Conservation (phyloP, 768 basidiomycete species). For the Trametes meyenii region DNA sequence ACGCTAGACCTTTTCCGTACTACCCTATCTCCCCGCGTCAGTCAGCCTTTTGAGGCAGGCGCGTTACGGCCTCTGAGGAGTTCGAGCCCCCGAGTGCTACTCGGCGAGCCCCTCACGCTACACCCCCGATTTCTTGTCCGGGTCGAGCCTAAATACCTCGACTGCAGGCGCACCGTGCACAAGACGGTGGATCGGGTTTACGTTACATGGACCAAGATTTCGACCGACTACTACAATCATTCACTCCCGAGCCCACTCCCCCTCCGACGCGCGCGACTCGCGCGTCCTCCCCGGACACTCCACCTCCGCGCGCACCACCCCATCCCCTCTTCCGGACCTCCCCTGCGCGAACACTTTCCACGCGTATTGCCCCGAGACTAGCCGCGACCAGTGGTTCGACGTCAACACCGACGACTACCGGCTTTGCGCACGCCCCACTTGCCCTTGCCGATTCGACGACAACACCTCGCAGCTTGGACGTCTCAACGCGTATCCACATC, state of each 20-base stretch:
- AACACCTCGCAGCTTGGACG: background rate
- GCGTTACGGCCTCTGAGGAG: background rate
- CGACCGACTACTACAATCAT: background rate
- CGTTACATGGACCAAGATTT: background rate
- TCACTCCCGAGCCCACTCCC: background rate
- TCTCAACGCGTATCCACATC: background rate
- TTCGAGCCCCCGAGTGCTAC: slow-evolving; percentile 5
- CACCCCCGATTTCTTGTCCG: slow-evolving; percentile 5
- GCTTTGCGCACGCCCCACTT: background rate
- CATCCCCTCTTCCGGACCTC: background rate
- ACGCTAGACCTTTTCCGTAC: background rate
- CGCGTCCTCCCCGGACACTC: slow-evolving; percentile 2
- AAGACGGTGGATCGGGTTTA: slow-evolving; percentile 1
- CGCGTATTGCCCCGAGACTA: background rate
- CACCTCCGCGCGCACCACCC: background rate
- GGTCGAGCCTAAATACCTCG: slow-evolving; percentile 8
- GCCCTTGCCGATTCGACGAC: slow-evolving; percentile 1
- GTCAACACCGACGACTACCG: background rate
- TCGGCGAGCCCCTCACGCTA: slow-evolving; percentile 3
- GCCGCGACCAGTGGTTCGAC: slow-evolving; percentile 4
- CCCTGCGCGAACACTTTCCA: slow-evolving; percentile 1
- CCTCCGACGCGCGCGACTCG: background rate
- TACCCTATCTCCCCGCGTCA: background rate
- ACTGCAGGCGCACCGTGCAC: slow-evolving; percentile 4
- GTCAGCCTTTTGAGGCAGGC: slow-evolving; percentile 13